Evolutionary conservation across 2,329 filamentous ascomycete species (phyloP), one percentile per base, ranked within the genome.

Genomic region (Rutstroemia sp.): DNA sequence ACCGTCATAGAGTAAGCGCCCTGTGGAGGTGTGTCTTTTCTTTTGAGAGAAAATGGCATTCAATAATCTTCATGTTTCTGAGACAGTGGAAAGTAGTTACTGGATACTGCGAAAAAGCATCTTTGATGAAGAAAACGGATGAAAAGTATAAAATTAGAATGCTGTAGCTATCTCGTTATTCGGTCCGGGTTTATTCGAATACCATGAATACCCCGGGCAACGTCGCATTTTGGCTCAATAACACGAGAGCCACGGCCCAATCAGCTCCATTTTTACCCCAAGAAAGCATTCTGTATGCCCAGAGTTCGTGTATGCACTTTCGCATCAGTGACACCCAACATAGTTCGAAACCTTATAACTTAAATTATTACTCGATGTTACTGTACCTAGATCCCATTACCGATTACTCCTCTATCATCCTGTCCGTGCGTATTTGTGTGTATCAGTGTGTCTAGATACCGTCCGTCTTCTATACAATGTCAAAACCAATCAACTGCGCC

Each of bases 271-370:
- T 30, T 8, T 48, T 8, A 39, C 14, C 30, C 5, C 34, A 30
- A 23, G 30, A 25, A 19, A 34, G 6, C 25, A 23, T 55, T 51
- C 9, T 9, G 46, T 25, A 45, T 51, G 38, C 38, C 46, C 27
- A 45, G 47, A 37, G 23, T 44, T 55, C 53, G 53, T 55, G 53
- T 51, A 55, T 44, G 41, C 41, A 44, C 41, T 44, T 47, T 23
- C 23, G 49, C 48, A 54, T 54, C 52, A 42, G n/a, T 42, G 8
- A 30, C 4, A 42, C 47, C 3, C 14, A 9, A 49, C 19, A n/a
- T 21, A 38, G 27, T 27, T n/a, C 16, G 42, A 19, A 30, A 17
- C 19, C 38, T 21, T 39, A 48, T 27, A n/a, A 47, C 23, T 23
- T 23, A 23, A 3, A 23, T 47, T 37, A 37, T 50, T n/a, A 19